Percentiles rank a stretch among this genome's conserved stretches.
Evolutionary conservation across 768 basidiomycete species (phyloP).

Genomic region (Lactarius tabidus): DNA sequence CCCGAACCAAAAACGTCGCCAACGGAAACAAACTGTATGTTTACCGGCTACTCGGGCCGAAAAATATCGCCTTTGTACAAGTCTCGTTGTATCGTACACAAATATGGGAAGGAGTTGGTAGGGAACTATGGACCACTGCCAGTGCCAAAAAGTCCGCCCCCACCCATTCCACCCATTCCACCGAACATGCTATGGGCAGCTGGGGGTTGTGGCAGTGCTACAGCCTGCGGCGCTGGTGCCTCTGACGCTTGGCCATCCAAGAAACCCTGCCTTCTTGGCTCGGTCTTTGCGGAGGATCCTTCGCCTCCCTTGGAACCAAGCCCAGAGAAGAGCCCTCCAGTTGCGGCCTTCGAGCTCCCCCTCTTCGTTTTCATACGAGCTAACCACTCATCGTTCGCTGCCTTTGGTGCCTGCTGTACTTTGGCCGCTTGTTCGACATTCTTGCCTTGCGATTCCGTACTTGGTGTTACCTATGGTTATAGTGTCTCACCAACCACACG

Average conservation of each 20-base stretch:
- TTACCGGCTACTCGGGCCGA: background rate
- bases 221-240: no score
- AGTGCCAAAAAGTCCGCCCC: no score
- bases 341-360: background rate
- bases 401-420: background rate
- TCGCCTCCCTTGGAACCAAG: no score
- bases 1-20: background rate
- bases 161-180: no score
- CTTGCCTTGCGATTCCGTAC: background rate
- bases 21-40: background rate
- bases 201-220: no score
- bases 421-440: background rate
- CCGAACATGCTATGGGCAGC: no score
- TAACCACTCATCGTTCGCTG: background rate
- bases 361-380: background rate
- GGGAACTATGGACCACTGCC: no score
- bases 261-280: background rate
- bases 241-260: no score
- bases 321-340: no score
- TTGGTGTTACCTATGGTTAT: background rate
- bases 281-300: background rate
- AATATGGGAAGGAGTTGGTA: no score
- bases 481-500: background rate
- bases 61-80: background rate
- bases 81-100: no score